Conservation (phyloP, 2,329 filamentous ascomycete genomes). For the Botryotinia narcissicola region DNA sequence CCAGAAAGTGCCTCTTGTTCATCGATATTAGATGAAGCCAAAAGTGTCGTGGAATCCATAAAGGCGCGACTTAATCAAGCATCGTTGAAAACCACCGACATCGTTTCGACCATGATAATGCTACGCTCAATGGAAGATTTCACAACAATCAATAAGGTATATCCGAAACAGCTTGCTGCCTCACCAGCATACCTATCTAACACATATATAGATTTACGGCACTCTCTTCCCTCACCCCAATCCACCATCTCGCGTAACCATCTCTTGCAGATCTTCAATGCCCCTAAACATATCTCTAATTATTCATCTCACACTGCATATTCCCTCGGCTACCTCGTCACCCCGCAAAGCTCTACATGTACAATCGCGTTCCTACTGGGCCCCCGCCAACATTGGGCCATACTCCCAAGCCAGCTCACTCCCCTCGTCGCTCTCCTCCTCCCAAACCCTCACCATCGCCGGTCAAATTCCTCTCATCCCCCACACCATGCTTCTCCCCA, state of each 20-base stretch:
- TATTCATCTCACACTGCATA: constrained; percentile 49
- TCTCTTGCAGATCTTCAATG: constrained; percentile 70
- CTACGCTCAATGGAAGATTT: constrained; percentile 82
- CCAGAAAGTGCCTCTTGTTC: constrained; percentile 2
- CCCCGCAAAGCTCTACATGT: constrained; percentile 68
- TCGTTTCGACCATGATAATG: constrained; percentile 62
- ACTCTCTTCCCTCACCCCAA: constrained; percentile 73
- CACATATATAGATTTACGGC: constrained; percentile 57
- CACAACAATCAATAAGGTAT: constrained; percentile 60
- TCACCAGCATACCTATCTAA: constrained; percentile 4
- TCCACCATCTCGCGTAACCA: constrained; percentile 80
- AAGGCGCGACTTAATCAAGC: constrained; percentile 42
- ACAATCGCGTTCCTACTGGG: constrained; percentile 94
- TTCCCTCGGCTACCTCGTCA: neutral
- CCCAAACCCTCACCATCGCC: constrained; percentile 61
- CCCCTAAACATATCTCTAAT: constrained; percentile 59
- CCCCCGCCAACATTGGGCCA: constrained; percentile 93
- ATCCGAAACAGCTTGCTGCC: neutral
- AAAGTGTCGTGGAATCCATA: constrained; percentile 48
- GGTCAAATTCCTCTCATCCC: constrained; percentile 91
- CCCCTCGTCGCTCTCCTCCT: constrained; percentile 38
- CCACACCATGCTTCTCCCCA: constrained; percentile 66
- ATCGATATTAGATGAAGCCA: constrained; percentile 49
- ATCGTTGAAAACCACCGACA: constrained; percentile 42
- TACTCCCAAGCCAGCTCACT: constrained; percentile 84